A percentile compares a stretch with the other conserved stretches of the same genome.
These are phyloP conservation scores for Termitomyces eurrhizus DNA, from an alignment of 768 basidiomycete species.

Conservation along the genomic window DNA sequence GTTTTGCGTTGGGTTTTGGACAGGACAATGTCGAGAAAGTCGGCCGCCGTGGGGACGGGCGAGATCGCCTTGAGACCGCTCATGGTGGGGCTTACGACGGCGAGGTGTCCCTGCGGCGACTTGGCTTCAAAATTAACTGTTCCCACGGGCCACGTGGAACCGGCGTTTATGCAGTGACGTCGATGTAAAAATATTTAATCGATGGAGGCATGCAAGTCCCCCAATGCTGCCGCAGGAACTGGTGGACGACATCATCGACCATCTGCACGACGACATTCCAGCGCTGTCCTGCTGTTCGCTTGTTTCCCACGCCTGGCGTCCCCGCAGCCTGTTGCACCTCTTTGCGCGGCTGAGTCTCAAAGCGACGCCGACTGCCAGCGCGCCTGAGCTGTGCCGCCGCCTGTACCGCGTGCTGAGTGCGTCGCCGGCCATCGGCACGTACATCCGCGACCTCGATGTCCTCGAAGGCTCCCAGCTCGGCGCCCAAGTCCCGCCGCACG, in stretches of 20 bases:
- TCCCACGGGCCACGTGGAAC: conserved; percentile 7
- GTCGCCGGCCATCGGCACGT: conserved; percentile 28
- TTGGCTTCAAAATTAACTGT: conserved; percentile 15
- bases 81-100: conserved; percentile 30
- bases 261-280: conserved; percentile 31
- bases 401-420: conserved; percentile 30
- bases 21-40: conserved; percentile 92
- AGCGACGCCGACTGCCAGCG: conserved; percentile 15
- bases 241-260: conserved; percentile 44
- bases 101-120: not conserved
- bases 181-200: too few relatives aligned
- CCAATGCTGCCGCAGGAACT: conserved; percentile 38
- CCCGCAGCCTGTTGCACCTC: conserved; percentile 34
- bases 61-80: conserved; percentile 95
- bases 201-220: too few relatives aligned
- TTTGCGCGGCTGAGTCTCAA: conserved; percentile 37
- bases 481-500: conserved; percentile 19
- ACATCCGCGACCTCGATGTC: conserved; percentile 36
- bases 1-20: conserved; percentile 97
- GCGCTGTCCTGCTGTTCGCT: conserved; percentile 31
- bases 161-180: too few relatives aligned
- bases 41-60: conserved; percentile 94
- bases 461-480: conserved; percentile 33
- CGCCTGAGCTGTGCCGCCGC: conserved; percentile 29
- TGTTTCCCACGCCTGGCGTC: conserved; percentile 36